These are phyloP conservation scores for Rhizophora mangle DNA, from an alignment of 345 rosid genomes.

Conservation along the genomic window DNA sequence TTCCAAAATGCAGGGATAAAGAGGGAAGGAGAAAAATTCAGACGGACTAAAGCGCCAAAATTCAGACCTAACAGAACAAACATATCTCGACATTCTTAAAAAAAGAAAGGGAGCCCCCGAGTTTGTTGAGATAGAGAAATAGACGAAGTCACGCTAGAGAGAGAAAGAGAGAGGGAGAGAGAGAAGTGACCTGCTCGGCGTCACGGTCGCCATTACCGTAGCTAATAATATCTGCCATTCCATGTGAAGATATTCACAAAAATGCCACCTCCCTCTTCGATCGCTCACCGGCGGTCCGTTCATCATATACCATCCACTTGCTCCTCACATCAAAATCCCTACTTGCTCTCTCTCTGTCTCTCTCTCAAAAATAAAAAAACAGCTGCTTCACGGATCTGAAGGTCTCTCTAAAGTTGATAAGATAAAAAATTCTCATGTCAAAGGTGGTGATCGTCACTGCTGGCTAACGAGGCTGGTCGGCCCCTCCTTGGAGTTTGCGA, in stretches of 20 bases:
- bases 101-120: not conserved
- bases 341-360: not conserved
- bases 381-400: constrained; percentile 15
- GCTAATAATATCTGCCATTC: constrained; percentile 99
- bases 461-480: not conserved
- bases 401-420: not conserved
- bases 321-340: constrained; percentile 19
- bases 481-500: not conserved
- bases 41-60: too few species aligned
- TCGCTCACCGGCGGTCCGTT: constrained; percentile 75
- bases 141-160: not conserved
- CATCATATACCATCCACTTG: constrained; percentile 54
- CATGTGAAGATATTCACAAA: constrained; percentile 71
- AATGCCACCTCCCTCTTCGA: constrained; percentile 71
- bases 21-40: too few species aligned
- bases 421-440: constrained; percentile 4
- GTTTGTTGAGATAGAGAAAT: not conserved
- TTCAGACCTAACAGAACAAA: not conserved
- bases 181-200: constrained; percentile 60
- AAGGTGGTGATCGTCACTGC: constrained; percentile 19
- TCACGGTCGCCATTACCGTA: constrained; percentile 81
- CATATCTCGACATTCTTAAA: not conserved
- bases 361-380: not conserved
- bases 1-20: too few species aligned
- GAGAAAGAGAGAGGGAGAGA: constrained; percentile 13